Conservation (phyloP, 768 basidiomycete genomes). For the Mycena haematopus region DNA sequence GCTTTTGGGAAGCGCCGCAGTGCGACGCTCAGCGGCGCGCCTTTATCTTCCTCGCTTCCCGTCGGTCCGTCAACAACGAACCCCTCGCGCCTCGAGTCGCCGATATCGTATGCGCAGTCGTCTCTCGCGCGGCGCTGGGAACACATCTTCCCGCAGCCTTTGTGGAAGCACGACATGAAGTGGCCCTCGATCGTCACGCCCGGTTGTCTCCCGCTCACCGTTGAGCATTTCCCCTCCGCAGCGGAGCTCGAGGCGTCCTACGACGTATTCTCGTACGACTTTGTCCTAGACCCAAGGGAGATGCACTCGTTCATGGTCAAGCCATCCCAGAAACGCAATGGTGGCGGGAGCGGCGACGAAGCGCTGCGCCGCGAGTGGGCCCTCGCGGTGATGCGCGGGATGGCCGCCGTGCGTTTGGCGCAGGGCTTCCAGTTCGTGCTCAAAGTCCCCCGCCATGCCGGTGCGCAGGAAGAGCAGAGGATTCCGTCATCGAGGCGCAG, state of each 20-base stretch:
- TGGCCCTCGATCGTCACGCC: conserved; percentile 90
- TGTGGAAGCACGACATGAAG: conserved; percentile 86
- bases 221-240: conserved; percentile 83
- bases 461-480: conserved; percentile 30
- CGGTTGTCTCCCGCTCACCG: conserved; percentile 87
- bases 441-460: conserved; percentile 44
- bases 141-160: conserved; percentile 76
- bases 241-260: conserved; percentile 79
- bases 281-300: conserved; percentile 83
- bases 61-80: conserved; percentile 56
- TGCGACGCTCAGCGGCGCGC: conserved; percentile 41
- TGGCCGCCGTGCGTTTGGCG: conserved; percentile 90
- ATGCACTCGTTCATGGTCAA: conserved; percentile 89
- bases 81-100: conserved; percentile 67
- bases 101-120: conserved; percentile 66
- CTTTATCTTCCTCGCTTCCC: conserved; percentile 51
- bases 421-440: conserved; percentile 96
- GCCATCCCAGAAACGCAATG: conserved; percentile 36
- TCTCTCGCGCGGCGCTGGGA: conserved; percentile 91
- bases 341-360: conserved; percentile 41
- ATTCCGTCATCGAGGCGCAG: conserved; percentile 46
- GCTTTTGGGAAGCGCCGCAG: conserved; percentile 62
- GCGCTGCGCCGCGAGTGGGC: conserved; percentile 75
- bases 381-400: conserved; percentile 84
- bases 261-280: conserved; percentile 86